phyloP scores from a whole-genome alignment of 306 rosid genomes.

The Prunus mira region DNA sequence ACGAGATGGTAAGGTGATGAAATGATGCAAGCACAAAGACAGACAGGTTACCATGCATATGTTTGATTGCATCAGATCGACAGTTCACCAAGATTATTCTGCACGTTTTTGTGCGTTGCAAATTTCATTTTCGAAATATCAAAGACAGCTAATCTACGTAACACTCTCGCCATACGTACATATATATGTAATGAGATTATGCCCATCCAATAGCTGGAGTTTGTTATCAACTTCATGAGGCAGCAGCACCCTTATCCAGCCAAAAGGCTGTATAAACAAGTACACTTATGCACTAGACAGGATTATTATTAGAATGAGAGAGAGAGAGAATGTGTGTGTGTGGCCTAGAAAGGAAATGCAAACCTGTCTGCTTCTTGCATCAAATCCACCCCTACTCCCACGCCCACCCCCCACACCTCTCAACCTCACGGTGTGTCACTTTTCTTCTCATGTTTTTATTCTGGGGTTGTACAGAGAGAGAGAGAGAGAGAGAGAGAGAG shows the following conservation, averaged over 20 bases:
- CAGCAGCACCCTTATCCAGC: background rate
- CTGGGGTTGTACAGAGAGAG: background rate
- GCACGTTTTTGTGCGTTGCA: slow-evolving; percentile 1
- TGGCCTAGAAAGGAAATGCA: no score
- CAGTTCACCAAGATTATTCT: background rate
- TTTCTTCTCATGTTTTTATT: background rate
- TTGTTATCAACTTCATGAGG: background rate
- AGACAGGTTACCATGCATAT: no score
- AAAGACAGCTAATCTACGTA: background rate
- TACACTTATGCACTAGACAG: no score
- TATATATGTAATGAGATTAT: background rate
- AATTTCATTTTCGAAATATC: background rate
- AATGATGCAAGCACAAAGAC: no score
- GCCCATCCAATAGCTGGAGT: background rate
- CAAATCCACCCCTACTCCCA: background rate
- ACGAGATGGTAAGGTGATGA: no score
- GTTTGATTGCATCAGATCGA: background rate
- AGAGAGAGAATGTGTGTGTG: no score
- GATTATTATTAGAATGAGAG: no score
- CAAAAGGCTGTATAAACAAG: background rate
- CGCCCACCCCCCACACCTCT: background rate
- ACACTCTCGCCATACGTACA: background rate
- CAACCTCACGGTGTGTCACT: background rate
- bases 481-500: no score
- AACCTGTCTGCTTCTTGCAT: background rate